Base-by-base conservation (phyloP, 495 filamentous ascomycete species). In the Aspergillus steynii region DNA sequence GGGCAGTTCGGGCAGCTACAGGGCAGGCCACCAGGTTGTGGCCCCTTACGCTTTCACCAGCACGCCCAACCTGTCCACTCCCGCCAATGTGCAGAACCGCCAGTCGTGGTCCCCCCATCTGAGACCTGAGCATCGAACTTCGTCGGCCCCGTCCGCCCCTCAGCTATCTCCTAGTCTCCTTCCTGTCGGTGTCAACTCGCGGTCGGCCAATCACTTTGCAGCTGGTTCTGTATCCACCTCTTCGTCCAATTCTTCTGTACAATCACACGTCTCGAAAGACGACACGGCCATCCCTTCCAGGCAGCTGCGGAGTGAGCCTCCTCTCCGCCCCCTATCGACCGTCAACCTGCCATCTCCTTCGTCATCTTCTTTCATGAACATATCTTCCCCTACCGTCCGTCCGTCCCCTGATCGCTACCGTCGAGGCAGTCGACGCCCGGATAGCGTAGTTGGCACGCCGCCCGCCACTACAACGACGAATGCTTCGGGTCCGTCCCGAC, bases 41-140 rank as follows among this genome's bases (percentile, higher is more conserved):
- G 89, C 93, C 66, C 90, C 91, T 10, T 97, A 97, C 77, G 89
- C 91, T 34, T 96, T 95, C 75, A 90, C 86, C 34, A 83, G 81
- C 68, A 90, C 92, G 56, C 90, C 92, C 27, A 85, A 82, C 64
- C 77, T 90, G 62, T 82, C 80, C 46, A 84, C 80, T 61, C 71
- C 78, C 25, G 69, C 70, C 75, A 86, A 74, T 63, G 64, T 68
- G 48, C 76, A 78, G 61, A 77, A 76, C 59, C 88, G 85, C 73
- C 87, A 88, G 65, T 85, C 80, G 58, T 78, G 70, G 73, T 75
- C 74, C 63, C 83, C 79, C 67, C 83, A 90, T 71, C 80, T 88
- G 55, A 85, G 87, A 27, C 80, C 84, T 49, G 88, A 92, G 46
- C 86, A 84, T 68, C 85, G 88, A 64, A 83, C 88, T 6, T 83